Evolutionary conservation across 2,329 filamentous ascomycete genomes (phyloP).

Genomic region (Diaporthe nobilis): DNA sequence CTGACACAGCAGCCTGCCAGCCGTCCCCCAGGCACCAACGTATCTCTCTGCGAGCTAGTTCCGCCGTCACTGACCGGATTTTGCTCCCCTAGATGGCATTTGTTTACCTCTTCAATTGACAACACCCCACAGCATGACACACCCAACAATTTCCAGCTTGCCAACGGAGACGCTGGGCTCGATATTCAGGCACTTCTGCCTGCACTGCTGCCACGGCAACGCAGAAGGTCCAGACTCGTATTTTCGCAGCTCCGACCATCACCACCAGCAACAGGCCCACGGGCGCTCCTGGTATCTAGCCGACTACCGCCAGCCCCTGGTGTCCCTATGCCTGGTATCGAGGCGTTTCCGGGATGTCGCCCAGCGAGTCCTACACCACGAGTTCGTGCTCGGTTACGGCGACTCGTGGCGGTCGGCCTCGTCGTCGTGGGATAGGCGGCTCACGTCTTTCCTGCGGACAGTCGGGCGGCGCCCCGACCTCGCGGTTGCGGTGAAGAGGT

Average conservation of each 20-base stretch:
- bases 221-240: background rate
- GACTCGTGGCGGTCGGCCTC: conserved; percentile 44
- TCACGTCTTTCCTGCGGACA: conserved; percentile 45
- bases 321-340: conserved; percentile 40
- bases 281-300: conserved; percentile 19
- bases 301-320: conserved; percentile 11
- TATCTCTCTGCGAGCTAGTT: background rate
- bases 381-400: conserved; percentile 47
- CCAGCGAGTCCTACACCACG: conserved; percentile 45
- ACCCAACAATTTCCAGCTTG: background rate
- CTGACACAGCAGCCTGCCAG: background rate
- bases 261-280: background rate
- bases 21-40: background rate
- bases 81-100: no score
- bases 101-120: background rate
- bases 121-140: background rate
- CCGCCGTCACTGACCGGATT: background rate
- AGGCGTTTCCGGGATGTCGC: conserved; percentile 41
- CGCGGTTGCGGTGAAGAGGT: conserved; percentile 36
- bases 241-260: background rate
- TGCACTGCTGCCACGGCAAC: conserved; percentile 2
- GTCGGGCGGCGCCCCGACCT: conserved; percentile 43
- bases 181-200: conserved; percentile 7
- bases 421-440: conserved; percentile 44
- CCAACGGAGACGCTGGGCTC: background rate